These are phyloP conservation scores for Annona squamosa DNA, from an alignment of 164 flowering plant genomes.

Conservation along the genomic window DNA sequence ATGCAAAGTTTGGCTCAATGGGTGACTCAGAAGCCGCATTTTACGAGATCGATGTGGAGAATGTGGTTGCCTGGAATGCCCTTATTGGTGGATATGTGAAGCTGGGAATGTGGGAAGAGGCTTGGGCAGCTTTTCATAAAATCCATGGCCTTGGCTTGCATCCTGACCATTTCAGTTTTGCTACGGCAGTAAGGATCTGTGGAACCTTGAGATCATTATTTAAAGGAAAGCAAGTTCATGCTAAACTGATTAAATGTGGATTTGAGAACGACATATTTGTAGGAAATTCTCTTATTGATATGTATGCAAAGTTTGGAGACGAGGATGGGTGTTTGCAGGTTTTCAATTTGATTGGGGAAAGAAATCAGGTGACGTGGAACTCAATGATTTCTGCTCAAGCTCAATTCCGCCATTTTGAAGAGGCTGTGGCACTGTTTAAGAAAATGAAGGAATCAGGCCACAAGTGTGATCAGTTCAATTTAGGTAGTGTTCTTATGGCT, in stretches of 20 bases:
- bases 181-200: constrained; percentile 5
- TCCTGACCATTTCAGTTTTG: constrained; percentile 15
- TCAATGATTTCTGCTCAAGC: constrained; percentile 7
- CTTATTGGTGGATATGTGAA: constrained; percentile 6
- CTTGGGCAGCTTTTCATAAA: constrained; percentile 7
- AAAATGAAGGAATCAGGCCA: constrained; percentile 9
- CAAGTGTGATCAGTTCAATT: constrained; percentile 7
- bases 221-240: constrained; percentile 11
- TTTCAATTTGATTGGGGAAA: constrained; percentile 6
- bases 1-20: constrained; percentile 11
- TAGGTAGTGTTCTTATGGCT: constrained; percentile 12
- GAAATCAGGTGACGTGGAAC: constrained; percentile 14
- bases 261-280: constrained; percentile 12
- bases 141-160: background rate
- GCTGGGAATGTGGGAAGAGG: constrained; percentile 1
- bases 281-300: constrained; percentile 57
- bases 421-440: constrained; percentile 4
- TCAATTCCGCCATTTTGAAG: constrained; percentile 4
- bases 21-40: constrained; percentile 10
- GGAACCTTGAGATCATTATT: constrained; percentile 7
- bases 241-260: constrained; percentile 1
- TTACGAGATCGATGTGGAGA: constrained; percentile 8
- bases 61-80: constrained; percentile 12
- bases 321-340: constrained; percentile 4
- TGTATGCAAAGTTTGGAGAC: constrained; percentile 56